Conservation (phyloP, 2,329 filamentous ascomycete genomes). For the Podosphaera leucotricha region DNA sequence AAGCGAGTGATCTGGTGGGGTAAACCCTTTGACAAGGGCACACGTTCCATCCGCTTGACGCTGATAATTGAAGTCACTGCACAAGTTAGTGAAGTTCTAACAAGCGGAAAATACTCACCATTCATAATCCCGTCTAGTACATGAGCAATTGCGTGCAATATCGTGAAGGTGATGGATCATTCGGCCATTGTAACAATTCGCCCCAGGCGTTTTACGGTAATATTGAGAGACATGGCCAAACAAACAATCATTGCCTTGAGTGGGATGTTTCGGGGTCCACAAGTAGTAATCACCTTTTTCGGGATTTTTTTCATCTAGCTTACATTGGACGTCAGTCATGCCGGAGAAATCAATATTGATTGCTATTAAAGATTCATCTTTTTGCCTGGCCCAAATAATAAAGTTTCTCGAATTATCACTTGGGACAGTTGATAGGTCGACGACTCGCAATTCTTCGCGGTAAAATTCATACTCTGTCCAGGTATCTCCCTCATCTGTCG, state of each 20-base stretch:
- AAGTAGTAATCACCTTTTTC: constrained; percentile 54
- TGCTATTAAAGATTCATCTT: constrained; percentile 35
- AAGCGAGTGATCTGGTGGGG: constrained; percentile 33
- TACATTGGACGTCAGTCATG: constrained; percentile 49
- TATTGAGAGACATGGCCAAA: constrained; percentile 84
- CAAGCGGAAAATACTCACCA: constrained; percentile 34
- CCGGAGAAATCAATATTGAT: constrained; percentile 79
- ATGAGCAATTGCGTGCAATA: constrained; percentile 54
- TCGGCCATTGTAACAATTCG: constrained; percentile 61
- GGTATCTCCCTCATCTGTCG: constrained; percentile 53
- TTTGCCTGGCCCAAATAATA: constrained; percentile 55
- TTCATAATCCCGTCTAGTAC: constrained; percentile 70
- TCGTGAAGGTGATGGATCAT: constrained; percentile 47
- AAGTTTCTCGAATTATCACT: constrained; percentile 83
- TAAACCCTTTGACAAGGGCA: constrained; percentile 47
- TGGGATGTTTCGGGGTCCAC: constrained; percentile 71
- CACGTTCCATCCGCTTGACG: constrained; percentile 57
- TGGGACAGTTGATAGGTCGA: constrained; percentile 67
- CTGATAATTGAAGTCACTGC: constrained; percentile 82
- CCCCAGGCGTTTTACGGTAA: constrained; percentile 63
- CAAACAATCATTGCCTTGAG: constrained; percentile 55
- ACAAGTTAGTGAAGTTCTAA: constrained; percentile 4
- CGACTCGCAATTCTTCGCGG: constrained; percentile 44
- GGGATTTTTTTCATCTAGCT: constrained; percentile 35
- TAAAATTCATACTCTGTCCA: constrained; percentile 61